Percentiles rank a stretch among this genome's conserved stretches.
Evolutionary conservation across 2,329 filamentous ascomycete species (phyloP).

Genomic region (Paecilomyces sp.): DNA sequence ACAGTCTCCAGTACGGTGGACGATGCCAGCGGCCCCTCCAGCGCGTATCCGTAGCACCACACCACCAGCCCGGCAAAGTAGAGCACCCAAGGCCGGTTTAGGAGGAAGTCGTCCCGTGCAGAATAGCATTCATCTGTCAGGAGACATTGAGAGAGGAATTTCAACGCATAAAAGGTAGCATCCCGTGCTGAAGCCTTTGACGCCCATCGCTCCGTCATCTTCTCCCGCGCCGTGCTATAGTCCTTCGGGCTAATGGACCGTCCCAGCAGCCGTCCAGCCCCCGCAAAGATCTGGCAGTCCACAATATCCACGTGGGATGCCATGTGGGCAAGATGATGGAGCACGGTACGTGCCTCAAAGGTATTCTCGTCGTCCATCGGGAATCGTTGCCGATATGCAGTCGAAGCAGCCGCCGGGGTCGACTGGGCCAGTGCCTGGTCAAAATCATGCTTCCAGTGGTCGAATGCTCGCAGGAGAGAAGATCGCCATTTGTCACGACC

Average conservation of each 20-base stretch:
- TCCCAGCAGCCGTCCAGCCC: constrained; percentile 76
- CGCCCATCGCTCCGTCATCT: constrained; percentile 87
- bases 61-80: constrained; percentile 90
- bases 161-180: constrained; percentile 84
- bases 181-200: constrained; percentile 81
- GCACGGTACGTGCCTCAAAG: constrained; percentile 79
- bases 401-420: constrained; percentile 16
- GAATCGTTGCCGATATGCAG: constrained; percentile 18
- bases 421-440: constrained; percentile 66
- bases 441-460: constrained; percentile 89
- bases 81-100: constrained; percentile 91
- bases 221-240: constrained; percentile 67
- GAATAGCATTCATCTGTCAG: constrained; percentile 62
- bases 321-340: constrained; percentile 95
- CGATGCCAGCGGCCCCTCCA: constrained; percentile 66
- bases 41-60: constrained; percentile 88
- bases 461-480: constrained; percentile 78
- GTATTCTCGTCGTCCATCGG: constrained; percentile 58
- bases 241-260: constrained; percentile 78
- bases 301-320: constrained; percentile 95
- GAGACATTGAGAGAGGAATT: constrained; percentile 80
- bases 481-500: constrained; percentile 87
- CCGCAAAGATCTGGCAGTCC: constrained; percentile 94
- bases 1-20: constrained; percentile 48
- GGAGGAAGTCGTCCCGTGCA: constrained; percentile 77